Base-by-base conservation (phyloP, 352 stramenopile genomes). In the Globisporangium okanoganense region DNA sequence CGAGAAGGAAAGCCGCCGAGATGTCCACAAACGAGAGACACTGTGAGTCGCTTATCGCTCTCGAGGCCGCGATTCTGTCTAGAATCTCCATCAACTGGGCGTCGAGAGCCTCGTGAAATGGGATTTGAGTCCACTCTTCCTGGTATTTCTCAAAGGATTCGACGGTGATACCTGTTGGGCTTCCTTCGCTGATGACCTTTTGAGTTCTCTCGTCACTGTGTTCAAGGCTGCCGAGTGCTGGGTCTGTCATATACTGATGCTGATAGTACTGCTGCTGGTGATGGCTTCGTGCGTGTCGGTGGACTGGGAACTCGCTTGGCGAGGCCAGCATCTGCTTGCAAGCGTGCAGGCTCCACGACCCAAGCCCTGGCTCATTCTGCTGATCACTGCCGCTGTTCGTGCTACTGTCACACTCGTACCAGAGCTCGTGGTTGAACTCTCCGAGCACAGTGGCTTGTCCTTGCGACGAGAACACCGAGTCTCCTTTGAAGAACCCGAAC, bases 371-470 rank as follows among this genome's bases (percentile, higher is more conserved):
- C 20, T 29, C 27, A 13, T 31, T 27, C 52, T 24, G 24, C 49
- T 29, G n/a, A 4, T 25, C 51, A 38, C 4, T 20, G 3, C 4
- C n/a, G 10, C 57, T 50, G 13, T 7, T 36, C 9, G 29, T 56
- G 16, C 45, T 53, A 5, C 14, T 64, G 20, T 72, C 64, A 10
- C 69, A 45, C 66, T 91, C 82, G 41, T 87, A 91, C 79, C 79
- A 93, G 35, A 93, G 66, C 31, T 85, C 72, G 60, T 93, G 76
- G 6, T 85, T 72, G 50, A 71, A 73, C 12, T 79, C 74, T 0
- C 84, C 84, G 10, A 93, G 56, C 3, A 89, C 71, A n/a, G 72
- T 67, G 16, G 73, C 88, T 51, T 85, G 73, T 10, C 82, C 81
- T 44, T 78, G 81, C 8, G 69, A 64, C 2, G 72, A 90, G 56